phyloP scores from a whole-genome alignment of 768 basidiomycete species.

The Rhodotorula diobovata region DNA sequence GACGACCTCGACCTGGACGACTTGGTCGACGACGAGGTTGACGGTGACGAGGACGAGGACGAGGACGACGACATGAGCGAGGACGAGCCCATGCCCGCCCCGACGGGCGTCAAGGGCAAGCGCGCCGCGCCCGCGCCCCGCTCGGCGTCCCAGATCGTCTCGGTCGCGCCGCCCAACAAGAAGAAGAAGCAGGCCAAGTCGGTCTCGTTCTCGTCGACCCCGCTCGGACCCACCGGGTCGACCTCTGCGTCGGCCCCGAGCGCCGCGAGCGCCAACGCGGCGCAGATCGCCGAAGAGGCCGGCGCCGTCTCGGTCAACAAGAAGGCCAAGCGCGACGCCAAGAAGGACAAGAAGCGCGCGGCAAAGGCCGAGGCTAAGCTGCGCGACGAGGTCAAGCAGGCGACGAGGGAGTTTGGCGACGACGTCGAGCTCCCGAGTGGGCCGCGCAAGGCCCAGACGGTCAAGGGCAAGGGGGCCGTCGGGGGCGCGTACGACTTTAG shows the following conservation, averaged over 20 bases:
- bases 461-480: slow-evolving; percentile 11
- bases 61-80: slow-evolving; percentile 30
- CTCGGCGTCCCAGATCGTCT: slow-evolving; percentile 30
- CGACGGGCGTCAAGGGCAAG: slow-evolving; percentile 25
- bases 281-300: slow-evolving; percentile 23
- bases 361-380: slow-evolving; percentile 21
- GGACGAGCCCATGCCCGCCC: slow-evolving; percentile 7
- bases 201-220: slow-evolving; percentile 37
- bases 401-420: slow-evolving; percentile 33
- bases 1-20: slow-evolving; percentile 26
- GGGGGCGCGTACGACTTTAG: slow-evolving; percentile 37
- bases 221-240: slow-evolving; percentile 35
- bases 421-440: slow-evolving; percentile 30
- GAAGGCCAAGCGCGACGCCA: slow-evolving; percentile 36
- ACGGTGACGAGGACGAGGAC: slow-evolving; percentile 21
- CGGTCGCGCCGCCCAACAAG: slow-evolving; percentile 39
- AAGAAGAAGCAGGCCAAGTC: slow-evolving; percentile 27
- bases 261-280: slow-evolving; percentile 13
- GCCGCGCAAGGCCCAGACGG: slow-evolving; percentile 21
- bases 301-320: slow-evolving; percentile 41
- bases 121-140: slow-evolving; percentile 19
- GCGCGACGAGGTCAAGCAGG: slow-evolving; percentile 20
- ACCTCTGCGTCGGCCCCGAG: background rate
- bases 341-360: slow-evolving; percentile 44
- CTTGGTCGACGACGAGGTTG: slow-evolving; percentile 12